Conservation (phyloP, 1,139 yeast species). For the Hanseniaspora sp. region DNA sequence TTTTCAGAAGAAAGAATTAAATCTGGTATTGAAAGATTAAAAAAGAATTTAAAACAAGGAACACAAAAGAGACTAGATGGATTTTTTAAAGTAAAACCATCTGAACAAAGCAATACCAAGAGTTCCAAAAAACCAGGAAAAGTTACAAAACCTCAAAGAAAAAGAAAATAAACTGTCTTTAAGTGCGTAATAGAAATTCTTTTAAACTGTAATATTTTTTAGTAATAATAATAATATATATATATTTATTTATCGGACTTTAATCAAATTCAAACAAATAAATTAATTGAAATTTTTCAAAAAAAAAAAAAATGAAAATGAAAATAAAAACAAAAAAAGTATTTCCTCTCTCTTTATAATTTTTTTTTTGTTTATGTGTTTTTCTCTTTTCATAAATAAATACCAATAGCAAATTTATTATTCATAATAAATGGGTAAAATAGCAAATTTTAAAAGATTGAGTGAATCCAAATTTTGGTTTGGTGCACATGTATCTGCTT, state of each 20-base stretch:
- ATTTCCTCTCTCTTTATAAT: no score
- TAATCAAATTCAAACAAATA: no score
- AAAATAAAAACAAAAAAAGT: no score
- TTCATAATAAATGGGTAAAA: neutral
- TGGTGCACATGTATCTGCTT: slow-evolving; percentile 71
- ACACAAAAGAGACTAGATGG: slow-evolving; percentile 90
- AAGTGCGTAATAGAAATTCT: neutral
- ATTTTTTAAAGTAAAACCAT: slow-evolving; percentile 64
- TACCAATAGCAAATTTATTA: neutral
- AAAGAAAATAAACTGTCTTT: slow-evolving; percentile 11
- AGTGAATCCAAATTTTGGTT: slow-evolving; percentile 40
- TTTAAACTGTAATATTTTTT: no score
- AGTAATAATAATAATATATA: no score
- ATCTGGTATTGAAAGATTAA: slow-evolving; percentile 74
- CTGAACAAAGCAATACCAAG: slow-evolving; percentile 33
- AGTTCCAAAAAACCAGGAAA: slow-evolving; percentile 31
- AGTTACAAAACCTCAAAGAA: slow-evolving; percentile 20
- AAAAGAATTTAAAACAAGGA: slow-evolving; percentile 72
- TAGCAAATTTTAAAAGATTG: slow-evolving; percentile 26
- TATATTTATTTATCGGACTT: no score
- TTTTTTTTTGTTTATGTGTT: neutral
- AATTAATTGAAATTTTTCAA: neutral
- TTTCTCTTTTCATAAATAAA: neutral
- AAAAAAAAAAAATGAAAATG: no score
- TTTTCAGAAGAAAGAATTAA: slow-evolving; percentile 86